phyloP scores from a whole-genome alignment of 257 asterid species.

The Asclepias syriaca region DNA sequence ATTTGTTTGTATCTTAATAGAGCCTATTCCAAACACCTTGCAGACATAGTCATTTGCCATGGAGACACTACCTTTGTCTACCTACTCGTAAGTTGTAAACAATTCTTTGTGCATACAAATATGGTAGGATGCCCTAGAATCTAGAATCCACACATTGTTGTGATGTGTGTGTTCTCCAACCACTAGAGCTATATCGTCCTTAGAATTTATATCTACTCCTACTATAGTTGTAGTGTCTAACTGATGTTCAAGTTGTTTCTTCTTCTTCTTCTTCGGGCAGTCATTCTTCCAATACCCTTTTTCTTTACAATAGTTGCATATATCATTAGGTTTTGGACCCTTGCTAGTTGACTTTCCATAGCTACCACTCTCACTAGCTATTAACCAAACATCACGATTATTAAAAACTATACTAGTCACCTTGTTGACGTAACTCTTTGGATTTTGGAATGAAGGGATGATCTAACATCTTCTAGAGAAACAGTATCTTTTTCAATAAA shows the following conservation, averaged over 20 bases:
- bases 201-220: background rate
- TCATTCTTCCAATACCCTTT: slow-evolving; percentile 1
- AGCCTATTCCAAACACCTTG: too few relatives aligned
- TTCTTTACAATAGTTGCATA: background rate
- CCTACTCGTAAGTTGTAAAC: too few relatives aligned
- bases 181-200: too few relatives aligned
- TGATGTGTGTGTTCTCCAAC: too few relatives aligned
- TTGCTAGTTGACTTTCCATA: background rate
- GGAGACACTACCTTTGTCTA: too few relatives aligned
- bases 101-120: too few relatives aligned
- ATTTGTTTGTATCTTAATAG: too few relatives aligned
- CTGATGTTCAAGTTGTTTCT: background rate
- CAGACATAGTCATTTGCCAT: too few relatives aligned
- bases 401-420: background rate
- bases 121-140: too few relatives aligned
- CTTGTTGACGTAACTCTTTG: slow-evolving; percentile 4
- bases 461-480: slow-evolving; percentile 7
- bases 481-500: background rate
- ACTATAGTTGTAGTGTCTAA: background rate
- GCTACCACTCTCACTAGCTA: background rate
- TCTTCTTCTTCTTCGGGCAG: background rate
- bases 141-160: too few relatives aligned
- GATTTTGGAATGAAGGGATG: background rate
- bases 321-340: background rate
- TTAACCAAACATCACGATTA: background rate